Evolutionary conservation across 108 stramenopile species (phyloP).

Genomic region (Bacterosira constricta): DNA sequence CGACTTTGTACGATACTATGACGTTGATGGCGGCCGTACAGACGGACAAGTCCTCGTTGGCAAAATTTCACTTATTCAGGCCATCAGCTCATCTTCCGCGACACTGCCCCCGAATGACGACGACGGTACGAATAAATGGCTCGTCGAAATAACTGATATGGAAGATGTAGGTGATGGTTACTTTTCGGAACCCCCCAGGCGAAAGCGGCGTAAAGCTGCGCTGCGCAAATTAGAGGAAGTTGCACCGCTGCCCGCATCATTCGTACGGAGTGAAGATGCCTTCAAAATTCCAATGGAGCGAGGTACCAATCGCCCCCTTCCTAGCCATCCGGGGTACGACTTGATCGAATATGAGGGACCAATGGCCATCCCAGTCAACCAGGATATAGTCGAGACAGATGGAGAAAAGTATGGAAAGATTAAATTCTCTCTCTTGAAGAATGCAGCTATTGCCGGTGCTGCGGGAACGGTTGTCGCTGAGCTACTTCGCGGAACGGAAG

Average conservation of each 20-base stretch:
- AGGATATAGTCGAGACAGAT: conserved; percentile 54
- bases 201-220: conserved; percentile 46
- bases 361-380: conserved; percentile 43
- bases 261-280: conserved; percentile 76
- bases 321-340: conserved; percentile 48
- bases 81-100: conserved; percentile 6
- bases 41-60: conserved; percentile 81
- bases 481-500: conserved; percentile 56
- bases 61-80: conserved; percentile 67
- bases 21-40: conserved; percentile 75
- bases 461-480: conserved; percentile 60
- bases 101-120: conserved; percentile 17
- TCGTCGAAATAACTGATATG: conserved; percentile 73
- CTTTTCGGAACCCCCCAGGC: conserved; percentile 74
- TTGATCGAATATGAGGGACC: conserved; percentile 71
- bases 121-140: conserved; percentile 43
- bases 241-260: conserved; percentile 69
- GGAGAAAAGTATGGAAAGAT: conserved; percentile 53
- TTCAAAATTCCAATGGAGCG: conserved; percentile 69
- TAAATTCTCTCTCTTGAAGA: conserved; percentile 57
- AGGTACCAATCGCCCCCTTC: conserved; percentile 27
- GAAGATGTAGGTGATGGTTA: conserved; percentile 86
- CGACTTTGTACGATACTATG: conserved; percentile 80
- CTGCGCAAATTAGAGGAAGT: conserved; percentile 60
- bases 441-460: conserved; percentile 62